phyloP scores from a whole-genome alignment of 306 rosid species.

The Quercus ilex region DNA sequence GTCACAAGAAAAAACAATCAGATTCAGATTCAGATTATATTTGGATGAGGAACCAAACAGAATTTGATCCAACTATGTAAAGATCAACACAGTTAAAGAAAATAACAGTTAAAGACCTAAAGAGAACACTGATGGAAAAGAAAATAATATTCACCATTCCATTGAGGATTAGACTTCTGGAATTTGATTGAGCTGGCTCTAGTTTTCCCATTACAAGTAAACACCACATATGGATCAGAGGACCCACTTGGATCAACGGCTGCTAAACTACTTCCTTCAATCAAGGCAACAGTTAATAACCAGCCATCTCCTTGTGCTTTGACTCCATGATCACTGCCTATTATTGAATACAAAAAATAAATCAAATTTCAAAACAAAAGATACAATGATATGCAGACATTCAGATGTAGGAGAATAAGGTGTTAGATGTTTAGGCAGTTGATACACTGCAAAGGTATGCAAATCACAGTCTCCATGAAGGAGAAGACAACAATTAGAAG shows the following conservation, averaged over 20 bases:
- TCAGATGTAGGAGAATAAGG: slow-evolving; percentile 9
- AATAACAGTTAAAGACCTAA: slow-evolving; percentile 7
- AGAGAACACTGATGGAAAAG: slow-evolving; percentile 5
- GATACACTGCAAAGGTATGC: neutral
- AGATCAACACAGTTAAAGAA: neutral
- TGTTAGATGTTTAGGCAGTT: neutral
- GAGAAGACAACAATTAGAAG: neutral
- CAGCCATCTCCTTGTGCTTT: slow-evolving; percentile 98
- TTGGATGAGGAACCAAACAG: neutral
- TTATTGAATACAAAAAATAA: slow-evolving; percentile 4
- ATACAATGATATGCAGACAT: slow-evolving; percentile 15
- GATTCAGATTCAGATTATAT: slow-evolving; percentile 5
- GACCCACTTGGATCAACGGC: slow-evolving; percentile 59
- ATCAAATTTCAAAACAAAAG: neutral
- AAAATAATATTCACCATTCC: slow-evolving; percentile 72
- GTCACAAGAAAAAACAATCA: slow-evolving; percentile 16
- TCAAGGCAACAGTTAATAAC: slow-evolving; percentile 90
- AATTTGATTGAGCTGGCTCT: slow-evolving; percentile 95
- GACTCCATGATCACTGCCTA: slow-evolving; percentile 93
- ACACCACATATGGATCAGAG: slow-evolving; percentile 85
- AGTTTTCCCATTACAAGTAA: slow-evolving; percentile 88
- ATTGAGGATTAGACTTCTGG: slow-evolving; percentile 69
- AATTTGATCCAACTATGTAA: neutral
- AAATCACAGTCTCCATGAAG: neutral
- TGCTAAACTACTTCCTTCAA: slow-evolving; percentile 82